Conservation (phyloP, 2,329 filamentous ascomycete species). For the Microcyclospora pomicola region DNA sequence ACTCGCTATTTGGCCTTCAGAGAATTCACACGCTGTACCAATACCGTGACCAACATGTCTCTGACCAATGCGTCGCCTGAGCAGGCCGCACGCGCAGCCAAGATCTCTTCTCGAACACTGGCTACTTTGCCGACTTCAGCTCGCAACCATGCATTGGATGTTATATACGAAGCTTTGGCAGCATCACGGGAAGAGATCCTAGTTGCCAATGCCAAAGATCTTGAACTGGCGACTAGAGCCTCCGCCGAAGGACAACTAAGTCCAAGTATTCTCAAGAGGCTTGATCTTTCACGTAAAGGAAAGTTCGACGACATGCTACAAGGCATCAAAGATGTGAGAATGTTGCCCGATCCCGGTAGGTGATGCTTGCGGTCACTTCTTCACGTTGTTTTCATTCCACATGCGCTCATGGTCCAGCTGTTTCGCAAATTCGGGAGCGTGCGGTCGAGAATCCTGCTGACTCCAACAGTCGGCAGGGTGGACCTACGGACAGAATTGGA, state of each 20-base stretch:
- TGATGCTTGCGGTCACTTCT: slow-evolving; percentile 8
- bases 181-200: slow-evolving; percentile 62
- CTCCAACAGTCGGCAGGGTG: slow-evolving; percentile 57
- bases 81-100: slow-evolving; percentile 65
- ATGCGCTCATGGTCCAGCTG: slow-evolving; percentile 1
- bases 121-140: slow-evolving; percentile 62
- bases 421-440: not conserved
- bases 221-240: slow-evolving; percentile 58
- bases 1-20: too few species aligned
- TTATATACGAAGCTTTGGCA: slow-evolving; percentile 65
- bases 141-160: slow-evolving; percentile 72
- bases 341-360: slow-evolving; percentile 72
- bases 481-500: slow-evolving; percentile 76
- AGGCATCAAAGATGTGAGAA: slow-evolving; percentile 78
- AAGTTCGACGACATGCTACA: slow-evolving; percentile 98
- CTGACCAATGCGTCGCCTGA: slow-evolving; percentile 71
- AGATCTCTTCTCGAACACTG: slow-evolving; percentile 66
- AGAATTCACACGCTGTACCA: not conserved
- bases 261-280: slow-evolving; percentile 69
- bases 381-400: not conserved
- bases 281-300: slow-evolving; percentile 73
- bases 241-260: slow-evolving; percentile 64
- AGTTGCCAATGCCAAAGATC: slow-evolving; percentile 71
- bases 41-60: slow-evolving; percentile 48
- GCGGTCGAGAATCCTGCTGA: slow-evolving; percentile 15